phyloP scores from a whole-genome alignment of 305 asterid genomes.

The Fraxinus xanthoxyloides region DNA sequence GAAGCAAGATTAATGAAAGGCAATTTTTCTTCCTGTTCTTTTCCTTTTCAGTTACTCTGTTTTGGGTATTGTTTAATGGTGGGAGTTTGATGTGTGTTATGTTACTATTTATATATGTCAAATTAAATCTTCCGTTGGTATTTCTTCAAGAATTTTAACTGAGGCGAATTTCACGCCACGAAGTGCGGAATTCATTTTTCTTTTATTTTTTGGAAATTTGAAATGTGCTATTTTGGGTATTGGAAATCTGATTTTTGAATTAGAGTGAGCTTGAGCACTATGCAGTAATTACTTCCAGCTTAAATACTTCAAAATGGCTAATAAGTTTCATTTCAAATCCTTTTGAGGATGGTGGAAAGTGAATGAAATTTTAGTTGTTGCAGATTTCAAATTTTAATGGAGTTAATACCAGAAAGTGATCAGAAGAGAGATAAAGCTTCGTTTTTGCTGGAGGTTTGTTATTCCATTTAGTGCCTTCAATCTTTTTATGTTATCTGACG shows the following conservation, averaged over 20 bases:
- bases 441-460: conserved; percentile 71
- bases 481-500: not conserved
- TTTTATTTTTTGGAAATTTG: not conserved
- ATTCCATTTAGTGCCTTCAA: conserved; percentile 13
- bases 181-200: not conserved
- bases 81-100: not conserved
- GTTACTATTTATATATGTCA: not conserved
- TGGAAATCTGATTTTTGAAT: not conserved
- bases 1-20: conserved; percentile 90
- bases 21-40: conserved; percentile 3
- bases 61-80: conserved; percentile 21
- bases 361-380: conserved; percentile 13
- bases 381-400: conserved; percentile 77
- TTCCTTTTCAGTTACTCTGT: not conserved
- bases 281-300: not conserved
- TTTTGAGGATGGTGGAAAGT: conserved; percentile 8
- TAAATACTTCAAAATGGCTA: not conserved
- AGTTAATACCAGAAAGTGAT: conserved; percentile 75
- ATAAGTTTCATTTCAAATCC: not conserved
- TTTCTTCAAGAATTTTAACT: not conserved
- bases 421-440: conserved; percentile 85
- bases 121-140: not conserved
- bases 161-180: not conserved
- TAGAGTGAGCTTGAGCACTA: not conserved
- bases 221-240: not conserved